Percentiles rank a stretch among this genome's conserved stretches.
phyloP scores from a whole-genome alignment of 2,329 filamentous ascomycete genomes.

The Botrytis squamosa region DNA sequence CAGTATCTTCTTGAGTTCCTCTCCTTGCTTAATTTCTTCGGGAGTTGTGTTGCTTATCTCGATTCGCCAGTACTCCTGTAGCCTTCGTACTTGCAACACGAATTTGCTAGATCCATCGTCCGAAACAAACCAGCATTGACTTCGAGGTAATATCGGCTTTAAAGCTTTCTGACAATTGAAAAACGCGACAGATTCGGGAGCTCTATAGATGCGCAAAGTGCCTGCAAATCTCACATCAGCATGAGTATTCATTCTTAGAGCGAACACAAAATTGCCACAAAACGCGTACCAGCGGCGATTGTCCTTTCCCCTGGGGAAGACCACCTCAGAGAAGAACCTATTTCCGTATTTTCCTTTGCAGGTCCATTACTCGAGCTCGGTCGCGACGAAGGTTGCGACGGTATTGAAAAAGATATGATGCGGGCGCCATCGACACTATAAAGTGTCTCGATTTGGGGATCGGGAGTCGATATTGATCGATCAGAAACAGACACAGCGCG shows the following conservation, averaged over 20 bases:
- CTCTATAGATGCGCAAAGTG: constrained; percentile 78
- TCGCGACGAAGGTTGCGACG: constrained; percentile 19
- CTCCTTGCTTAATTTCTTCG: constrained; percentile 63
- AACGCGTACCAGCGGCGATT: constrained; percentile 67
- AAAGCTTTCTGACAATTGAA: constrained; percentile 81
- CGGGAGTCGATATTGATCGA: constrained; percentile 27
- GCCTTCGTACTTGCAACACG: constrained; percentile 78
- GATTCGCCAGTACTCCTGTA: constrained; percentile 81
- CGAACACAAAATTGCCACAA: constrained; percentile 1
- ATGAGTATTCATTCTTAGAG: not conserved
- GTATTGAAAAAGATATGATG: constrained; percentile 55
- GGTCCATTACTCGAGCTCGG: constrained; percentile 33
- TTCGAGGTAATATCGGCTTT: constrained; percentile 83
- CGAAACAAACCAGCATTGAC: constrained; percentile 84
- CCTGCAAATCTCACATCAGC: constrained; percentile 47
- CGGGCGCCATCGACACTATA: constrained; percentile 38
- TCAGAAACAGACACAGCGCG: constrained; percentile 28
- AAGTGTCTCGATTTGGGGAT: constrained; percentile 38
- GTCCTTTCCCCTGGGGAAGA: constrained; percentile 75
- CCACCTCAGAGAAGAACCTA: constrained; percentile 67
- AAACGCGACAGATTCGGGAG: constrained; percentile 83
- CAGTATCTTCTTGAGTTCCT: constrained; percentile 67
- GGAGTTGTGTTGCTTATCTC: constrained; percentile 69
- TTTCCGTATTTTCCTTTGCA: constrained; percentile 45
- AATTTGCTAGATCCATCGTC: constrained; percentile 76